These are phyloP conservation scores for Ceratocystis ficicola DNA, from an alignment of 2,329 filamentous ascomycete genomes.

Conservation along the genomic window DNA sequence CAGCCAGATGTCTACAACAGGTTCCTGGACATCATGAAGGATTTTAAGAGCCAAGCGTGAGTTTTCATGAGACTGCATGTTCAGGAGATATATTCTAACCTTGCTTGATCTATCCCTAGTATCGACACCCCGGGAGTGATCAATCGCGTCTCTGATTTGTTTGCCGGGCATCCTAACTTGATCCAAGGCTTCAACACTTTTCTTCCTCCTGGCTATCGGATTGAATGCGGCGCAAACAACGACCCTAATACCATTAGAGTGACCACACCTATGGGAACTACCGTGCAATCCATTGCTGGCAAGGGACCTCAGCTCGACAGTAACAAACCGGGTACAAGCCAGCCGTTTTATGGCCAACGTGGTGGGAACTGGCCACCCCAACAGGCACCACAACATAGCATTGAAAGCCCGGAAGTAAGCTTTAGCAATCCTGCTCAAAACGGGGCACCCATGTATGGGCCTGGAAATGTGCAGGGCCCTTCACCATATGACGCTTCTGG, in stretches of 20 bases:
- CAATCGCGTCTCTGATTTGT: conserved; percentile 86
- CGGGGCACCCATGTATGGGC: conserved; percentile 38
- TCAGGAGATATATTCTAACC: not conserved
- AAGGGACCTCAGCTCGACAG: conserved; percentile 37
- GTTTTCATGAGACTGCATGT: conserved; percentile 29
- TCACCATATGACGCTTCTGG: conserved; percentile 27
- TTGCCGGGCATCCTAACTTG: conserved; percentile 85
- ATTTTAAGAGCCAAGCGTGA: conserved; percentile 95
- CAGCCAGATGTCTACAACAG: conserved; percentile 95
- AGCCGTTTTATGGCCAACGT: conserved; percentile 38
- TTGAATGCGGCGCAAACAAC: conserved; percentile 86
- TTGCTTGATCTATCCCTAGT: conserved; percentile 5
- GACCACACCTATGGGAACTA: conserved; percentile 95
- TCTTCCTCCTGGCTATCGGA: conserved; percentile 85
- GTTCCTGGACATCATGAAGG: conserved; percentile 98
- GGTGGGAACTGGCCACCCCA: conserved; percentile 42
- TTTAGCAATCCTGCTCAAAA: conserved; percentile 47
- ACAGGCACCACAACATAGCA: conserved; percentile 36
- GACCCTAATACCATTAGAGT: conserved; percentile 94
- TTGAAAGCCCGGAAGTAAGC: conserved; percentile 49
- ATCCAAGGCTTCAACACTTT: conserved; percentile 99
- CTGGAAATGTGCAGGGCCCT: conserved; percentile 24
- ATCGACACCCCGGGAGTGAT: conserved; percentile 98
- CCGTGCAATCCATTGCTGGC: conserved; percentile 69
- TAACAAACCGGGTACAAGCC: conserved; percentile 31